Conservation (phyloP, 169 alveolate genomes). For the Plasmodium blacklocki region DNA sequence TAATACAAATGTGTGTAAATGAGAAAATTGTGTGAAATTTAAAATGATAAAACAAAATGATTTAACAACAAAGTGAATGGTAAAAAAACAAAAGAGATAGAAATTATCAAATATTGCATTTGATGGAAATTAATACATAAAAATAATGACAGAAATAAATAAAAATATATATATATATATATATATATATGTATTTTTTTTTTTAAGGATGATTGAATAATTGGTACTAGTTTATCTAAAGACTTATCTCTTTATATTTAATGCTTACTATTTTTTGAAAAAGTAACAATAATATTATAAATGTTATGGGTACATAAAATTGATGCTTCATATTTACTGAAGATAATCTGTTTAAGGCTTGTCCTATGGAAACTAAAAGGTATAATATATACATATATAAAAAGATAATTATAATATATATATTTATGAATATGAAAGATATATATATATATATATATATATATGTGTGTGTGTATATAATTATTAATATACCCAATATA, state of each 20-base stretch:
- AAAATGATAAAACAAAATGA: too few species aligned
- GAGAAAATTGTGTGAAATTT: too few species aligned
- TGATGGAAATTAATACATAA: too few species aligned
- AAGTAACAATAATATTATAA: slow-evolving; percentile 42
- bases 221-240: background rate
- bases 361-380: slow-evolving; percentile 63
- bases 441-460: slow-evolving; percentile 9
- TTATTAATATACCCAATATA: slow-evolving; percentile 39
- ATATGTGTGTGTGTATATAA: background rate
- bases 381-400: background rate
- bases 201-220: too few species aligned
- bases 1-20: too few species aligned
- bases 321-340: slow-evolving; percentile 51
- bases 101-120: too few species aligned
- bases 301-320: slow-evolving; percentile 53
- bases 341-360: slow-evolving; percentile 51
- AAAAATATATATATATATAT: too few species aligned
- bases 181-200: too few species aligned
- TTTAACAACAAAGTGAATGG: too few species aligned
- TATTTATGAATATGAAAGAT: slow-evolving; percentile 4
- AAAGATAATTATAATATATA: background rate
- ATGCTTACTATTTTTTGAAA: slow-evolving; percentile 46
- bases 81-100: too few species aligned
- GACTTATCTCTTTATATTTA: slow-evolving; percentile 20
- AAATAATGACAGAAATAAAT: too few species aligned